Base-by-base conservation (phyloP, 164 flowering plant genomes). In the Aristolochia contorta region DNA sequence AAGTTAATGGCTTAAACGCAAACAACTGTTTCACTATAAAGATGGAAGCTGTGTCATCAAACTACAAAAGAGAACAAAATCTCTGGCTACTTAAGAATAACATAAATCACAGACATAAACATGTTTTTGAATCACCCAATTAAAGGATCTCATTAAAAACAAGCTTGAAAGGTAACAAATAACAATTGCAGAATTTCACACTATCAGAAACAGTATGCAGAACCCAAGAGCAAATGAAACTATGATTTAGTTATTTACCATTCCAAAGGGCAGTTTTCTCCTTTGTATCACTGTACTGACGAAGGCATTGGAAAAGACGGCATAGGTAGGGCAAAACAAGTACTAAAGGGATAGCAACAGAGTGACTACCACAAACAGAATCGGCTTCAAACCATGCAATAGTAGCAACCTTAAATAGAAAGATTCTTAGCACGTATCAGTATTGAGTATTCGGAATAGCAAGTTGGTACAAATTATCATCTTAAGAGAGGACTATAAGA, bases 341-440 rank as follows among this genome's bases (percentile, higher is more conserved):
- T 68, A 79, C 88, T n/a, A 90, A 62, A 43, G 99, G 99, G 46
- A 93, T 88, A 25, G 91, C 87, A 65, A 82, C 75, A 54, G 96
- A 81, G 72, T 93, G 99, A 72, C 99, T 88, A 50, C 99, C 99
- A 69, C 99, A 93, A 22, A 90, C 82, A 67, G 99, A 88, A 72
- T 93, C 96, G 59, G 97, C 99, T 80, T 93, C 99, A 82, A 91
- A 90, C 99, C 99, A 93, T 56, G 99, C 99, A 73, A 93, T 86
- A 32, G 99, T 93, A 19, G 96, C 95, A 60, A 93, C 99, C 98
- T 93, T 76, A 56, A n/a, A n/a, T 21, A 43, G n/a, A n/a, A n/a
- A n/a, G 43, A 37, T 37, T 37, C 0, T 37, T 37, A 37, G 7
- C 43, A 37, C 10, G 43, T 37, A 37, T 37, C 43, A 37, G 43